Base-by-base conservation (phyloP, 257 asterid species). In the Apocynum venetum region DNA sequence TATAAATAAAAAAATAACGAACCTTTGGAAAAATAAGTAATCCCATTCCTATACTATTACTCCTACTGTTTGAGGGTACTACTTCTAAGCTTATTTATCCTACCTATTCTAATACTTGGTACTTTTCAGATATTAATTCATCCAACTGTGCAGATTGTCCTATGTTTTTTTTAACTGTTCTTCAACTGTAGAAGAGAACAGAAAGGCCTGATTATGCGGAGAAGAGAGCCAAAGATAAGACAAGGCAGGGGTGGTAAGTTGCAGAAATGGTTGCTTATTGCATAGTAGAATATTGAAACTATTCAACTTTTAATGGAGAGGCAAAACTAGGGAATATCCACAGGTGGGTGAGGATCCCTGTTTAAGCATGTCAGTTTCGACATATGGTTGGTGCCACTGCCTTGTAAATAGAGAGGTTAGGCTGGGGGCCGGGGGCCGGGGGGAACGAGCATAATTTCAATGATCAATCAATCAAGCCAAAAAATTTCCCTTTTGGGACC, bases 391-490 rank as follows among this genome's bases (percentile, higher is more conserved):
- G 64, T 57, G 64, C 1, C 64, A 25, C 31, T 25, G 31, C 31
- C 6, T 6, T 57, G 3, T 6, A 4, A 57, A 8, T 35, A 57
- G 64, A 57, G 36, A 57, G 12, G 64, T 25, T 25, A 25, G 13
- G 15, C 14, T 8, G 15, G 55, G 9, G 9, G 55, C 55, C 9
- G 55, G 12, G 55, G 56, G 56, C 11, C 56, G 71, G 47, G 35
- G 56, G 20, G 73, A 49, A n/a, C 40, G 70, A 77, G 57, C 69
- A 57, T 68, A 8, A 46, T 43, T 43, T 66, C 6, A 31, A 77
- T 44, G 64, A 77, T 78, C 78, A 72, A 40, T 57, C 59, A 64
- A 64, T 72, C 59, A 25, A 6, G 25, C 5, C 11, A 46, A 65
- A 40, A 48, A 48, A 11, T 38, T 4, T 70, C 17, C 53, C 12